Evolutionary conservation across 73 alveolate species (phyloP).

Genomic region (Paramecium pentaurelia): DNA sequence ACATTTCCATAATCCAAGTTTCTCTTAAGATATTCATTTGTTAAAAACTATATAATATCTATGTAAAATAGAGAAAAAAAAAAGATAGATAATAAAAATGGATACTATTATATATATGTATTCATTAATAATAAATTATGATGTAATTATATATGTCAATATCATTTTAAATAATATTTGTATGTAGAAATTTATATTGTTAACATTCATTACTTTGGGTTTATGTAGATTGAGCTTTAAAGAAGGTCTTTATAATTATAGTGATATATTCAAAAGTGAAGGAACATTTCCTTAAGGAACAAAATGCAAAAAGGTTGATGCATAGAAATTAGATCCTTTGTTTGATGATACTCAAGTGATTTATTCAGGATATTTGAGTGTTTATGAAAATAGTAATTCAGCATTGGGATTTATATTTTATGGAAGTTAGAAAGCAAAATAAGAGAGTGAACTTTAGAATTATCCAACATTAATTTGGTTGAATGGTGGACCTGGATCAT

Average conservation of each 20-base stretch:
- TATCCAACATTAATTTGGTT: conserved; percentile 49
- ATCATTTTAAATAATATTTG: not conserved
- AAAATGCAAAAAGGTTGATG: conserved; percentile 4
- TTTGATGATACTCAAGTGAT: not conserved
- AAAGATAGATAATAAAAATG: too few species aligned
- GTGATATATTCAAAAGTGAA: not conserved
- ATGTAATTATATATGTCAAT: not conserved
- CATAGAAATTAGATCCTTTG: not conserved
- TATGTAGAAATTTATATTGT: not conserved
- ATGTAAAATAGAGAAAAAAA: too few species aligned
- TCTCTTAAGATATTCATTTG: too few species aligned
- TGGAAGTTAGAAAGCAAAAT: conserved; percentile 37
- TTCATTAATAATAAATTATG: not conserved
- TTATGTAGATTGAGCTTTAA: not conserved
- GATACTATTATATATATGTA: not conserved
- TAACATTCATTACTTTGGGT: not conserved
- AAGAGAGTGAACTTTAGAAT: not conserved
- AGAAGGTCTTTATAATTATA: not conserved
- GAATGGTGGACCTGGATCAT: conserved; percentile 63
- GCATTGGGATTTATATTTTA: conserved; percentile 51
- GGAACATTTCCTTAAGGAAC: not conserved
- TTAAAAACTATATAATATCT: too few species aligned
- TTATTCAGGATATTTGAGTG: conserved; percentile 8
- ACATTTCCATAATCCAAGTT: too few species aligned
- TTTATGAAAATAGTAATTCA: not conserved